Evolutionary conservation across 805 yeast genomes (phyloP), one percentile per base, ranked within the genome.

Genomic region (Dipodascus albidus): DNA sequence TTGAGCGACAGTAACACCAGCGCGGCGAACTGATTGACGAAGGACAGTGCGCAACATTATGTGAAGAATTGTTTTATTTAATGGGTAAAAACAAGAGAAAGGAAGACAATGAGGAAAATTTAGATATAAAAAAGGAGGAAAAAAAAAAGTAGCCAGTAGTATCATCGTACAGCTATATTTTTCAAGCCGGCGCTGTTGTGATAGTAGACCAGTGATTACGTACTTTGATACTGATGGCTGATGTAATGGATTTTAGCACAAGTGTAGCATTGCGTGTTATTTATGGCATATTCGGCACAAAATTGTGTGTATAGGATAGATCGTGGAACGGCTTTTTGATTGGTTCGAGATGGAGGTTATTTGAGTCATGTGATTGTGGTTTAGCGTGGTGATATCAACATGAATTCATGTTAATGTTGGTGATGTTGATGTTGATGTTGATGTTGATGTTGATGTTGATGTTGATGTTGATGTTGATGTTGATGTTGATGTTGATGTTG

Each of bases 21-120:
- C 70, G 61, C 67, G 68, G 50, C 68, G 68, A 56, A 70, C 58
- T 57, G 73, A 63, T 58, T 66, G 70, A 55, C 71, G 70, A 58
- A 69, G 64, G 60, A 69, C 74, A 59, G 72, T 62, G 60, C 73
- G 66, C 61, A 70, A 67, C 71, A 68, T 68, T 59, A 27, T 11
- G 47, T 58, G 49, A 44, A 27, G 22, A 11, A 31, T 20, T 8
- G 19, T 49, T 49, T 20, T 3, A 23, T 23, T 27, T 17, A 23
- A 14, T 23, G n/a, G 41, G 42, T 48, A 11, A 11, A 42, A 17
- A 42, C 11, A 11, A 21, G 19, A 47, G 31, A 17, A 47, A n/a
- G 20, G n/a, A 47, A n/a, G 19, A 47, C 9, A n/a, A 47, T 14
- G 31, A n/a, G 23, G 31, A 27, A 47, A 23, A 47, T 4, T 41